phyloP scores from a whole-genome alignment of 2,329 filamentous ascomycete species.

The Colletotrichum viniferum region DNA sequence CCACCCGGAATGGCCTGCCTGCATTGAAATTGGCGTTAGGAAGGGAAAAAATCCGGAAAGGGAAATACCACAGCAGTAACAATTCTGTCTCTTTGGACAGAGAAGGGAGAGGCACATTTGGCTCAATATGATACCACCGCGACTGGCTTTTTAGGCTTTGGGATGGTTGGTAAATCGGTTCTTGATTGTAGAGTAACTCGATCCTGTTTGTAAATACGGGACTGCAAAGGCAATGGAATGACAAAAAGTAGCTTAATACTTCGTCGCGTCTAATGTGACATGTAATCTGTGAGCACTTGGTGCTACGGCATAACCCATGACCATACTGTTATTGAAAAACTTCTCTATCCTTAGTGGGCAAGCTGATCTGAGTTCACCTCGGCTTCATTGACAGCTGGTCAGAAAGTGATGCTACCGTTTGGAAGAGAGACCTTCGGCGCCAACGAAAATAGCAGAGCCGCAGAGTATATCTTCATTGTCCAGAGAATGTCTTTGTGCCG shows the following conservation, averaged over 20 bases:
- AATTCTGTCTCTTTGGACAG: background rate
- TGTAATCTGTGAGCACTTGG: background rate
- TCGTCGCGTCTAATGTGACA: background rate
- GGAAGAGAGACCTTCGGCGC: background rate
- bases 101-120: background rate
- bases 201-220: background rate
- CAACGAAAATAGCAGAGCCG: background rate
- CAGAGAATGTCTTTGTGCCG: background rate
- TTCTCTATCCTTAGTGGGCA: background rate
- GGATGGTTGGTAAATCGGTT: background rate
- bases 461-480: background rate
- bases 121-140: constrained; percentile 2
- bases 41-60: background rate
- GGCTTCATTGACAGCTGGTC: background rate
- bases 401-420: background rate
- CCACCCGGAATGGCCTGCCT: background rate
- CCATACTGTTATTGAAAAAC: background rate
- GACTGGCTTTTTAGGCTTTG: background rate
- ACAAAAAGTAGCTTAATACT: background rate
- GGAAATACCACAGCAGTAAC: constrained; percentile 8
- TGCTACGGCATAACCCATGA: background rate
- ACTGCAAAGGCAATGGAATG: background rate
- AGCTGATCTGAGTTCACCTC: background rate
- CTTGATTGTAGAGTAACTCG: background rate
- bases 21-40: constrained; percentile 13